Percentiles rank a stretch among this genome's conserved stretches.
Conservation (phyloP, 2,329 filamentous ascomycete genomes). For the Alternaria sp. region DNA sequence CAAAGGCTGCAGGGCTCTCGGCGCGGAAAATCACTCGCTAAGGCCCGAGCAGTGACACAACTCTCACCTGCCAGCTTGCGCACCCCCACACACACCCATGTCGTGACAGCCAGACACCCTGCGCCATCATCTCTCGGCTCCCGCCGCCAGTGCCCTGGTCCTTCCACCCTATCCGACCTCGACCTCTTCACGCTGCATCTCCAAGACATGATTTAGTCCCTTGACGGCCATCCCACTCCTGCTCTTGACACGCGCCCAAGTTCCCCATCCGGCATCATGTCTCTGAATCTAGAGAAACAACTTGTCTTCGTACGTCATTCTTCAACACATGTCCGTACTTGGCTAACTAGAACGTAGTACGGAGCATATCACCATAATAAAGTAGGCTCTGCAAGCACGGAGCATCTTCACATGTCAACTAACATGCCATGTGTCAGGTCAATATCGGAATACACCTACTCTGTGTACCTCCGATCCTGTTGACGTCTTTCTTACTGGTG, state of each 20-base stretch:
- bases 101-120: conserved; percentile 38
- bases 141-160: conserved; percentile 25
- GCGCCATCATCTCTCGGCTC: conserved; percentile 29
- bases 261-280: conserved; percentile 54
- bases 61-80: conserved; percentile 33
- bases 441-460: conserved; percentile 82
- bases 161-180: conserved; percentile 10
- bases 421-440: conserved; percentile 58
- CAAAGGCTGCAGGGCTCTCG: conserved; percentile 22
- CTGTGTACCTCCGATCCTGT: conserved; percentile 78
- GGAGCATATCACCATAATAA: conserved; percentile 82
- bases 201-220: conserved; percentile 42
- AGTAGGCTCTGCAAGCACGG: conserved; percentile 53
- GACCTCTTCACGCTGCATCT: conserved; percentile 7
- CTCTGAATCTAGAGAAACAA: conserved; percentile 81
- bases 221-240: conserved; percentile 29
- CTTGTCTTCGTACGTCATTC: conserved; percentile 75
- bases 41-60: conserved; percentile 20
- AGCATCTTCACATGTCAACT: conserved; percentile 31
- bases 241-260: conserved; percentile 36
- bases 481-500: conserved; percentile 77
- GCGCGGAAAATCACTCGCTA: conserved; percentile 33
- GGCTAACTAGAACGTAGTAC: conserved; percentile 65
- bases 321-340: conserved; percentile 6
- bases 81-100: conserved; percentile 37